Base-by-base conservation (phyloP, 73 alveolate species). In the Paramecium sexaurelia region DNA sequence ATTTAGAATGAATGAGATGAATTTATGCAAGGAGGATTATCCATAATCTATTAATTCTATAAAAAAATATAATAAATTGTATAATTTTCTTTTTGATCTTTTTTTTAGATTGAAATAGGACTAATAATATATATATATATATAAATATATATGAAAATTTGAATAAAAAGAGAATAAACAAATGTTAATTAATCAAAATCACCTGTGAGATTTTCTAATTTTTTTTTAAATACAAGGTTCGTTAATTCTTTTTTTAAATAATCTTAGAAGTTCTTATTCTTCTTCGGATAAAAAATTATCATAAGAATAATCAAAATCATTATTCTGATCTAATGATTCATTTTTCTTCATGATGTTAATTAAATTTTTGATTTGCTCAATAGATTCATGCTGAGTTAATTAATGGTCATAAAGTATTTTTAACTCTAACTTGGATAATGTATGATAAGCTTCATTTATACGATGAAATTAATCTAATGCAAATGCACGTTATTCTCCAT, bases 371-470 rank as follows among this genome's bases (percentile, higher is more conserved):
- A 51, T 51, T 51, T 26, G 17, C 3, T 51, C 67, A 17, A 61
- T 61, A 10, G 83, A 61, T 32, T 61, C 83, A 61, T 61, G 26
- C 10, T 61, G 83, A 32, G 83, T 6, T 26, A 61, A 19, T 11
- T 61, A 32, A 32, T 32, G 43, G 9, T 61, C 83, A 61, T 61
- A 61, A 15, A 61, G 20, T 2, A 61, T 26, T 78, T 78, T 78
- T 20, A 24, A 26, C n/a, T 78, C 73, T 24, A 11, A 22, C 24
- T 78, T 78, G 9, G 90, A 78, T 26, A 78, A 40, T 39, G 75
- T 78, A 6, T 78, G 40, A 33, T 78, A 78, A 17, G 90, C 90
- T 24, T 78, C 90, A 10, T 43, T 78, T n/a, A 78, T 43, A 7
- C 41, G 29, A 20, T 78, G 68, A 43, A 78, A 78, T 45, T 78